Conservation (phyloP, 306 rosid genomes). For the Morella rubra region DNA sequence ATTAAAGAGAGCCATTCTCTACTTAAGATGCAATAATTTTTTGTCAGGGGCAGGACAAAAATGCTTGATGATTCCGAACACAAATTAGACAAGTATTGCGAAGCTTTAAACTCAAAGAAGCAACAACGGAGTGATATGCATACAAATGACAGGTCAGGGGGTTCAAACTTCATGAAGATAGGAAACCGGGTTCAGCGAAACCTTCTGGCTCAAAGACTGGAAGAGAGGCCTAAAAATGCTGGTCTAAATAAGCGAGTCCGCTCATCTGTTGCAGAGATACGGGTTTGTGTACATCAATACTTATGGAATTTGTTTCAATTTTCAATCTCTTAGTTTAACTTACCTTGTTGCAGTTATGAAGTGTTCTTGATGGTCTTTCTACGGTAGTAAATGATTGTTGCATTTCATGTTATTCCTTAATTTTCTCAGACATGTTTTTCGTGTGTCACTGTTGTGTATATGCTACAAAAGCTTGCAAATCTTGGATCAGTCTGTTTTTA, state of each 20-base stretch:
- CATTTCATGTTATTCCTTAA: neutral
- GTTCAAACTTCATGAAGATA: slow-evolving; percentile 51
- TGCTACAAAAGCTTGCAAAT: neutral
- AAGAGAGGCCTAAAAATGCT: slow-evolving; percentile 55
- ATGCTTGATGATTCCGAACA: slow-evolving; percentile 64
- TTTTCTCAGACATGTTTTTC: neutral
- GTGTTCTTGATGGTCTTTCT: neutral
- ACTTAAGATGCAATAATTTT: slow-evolving; percentile 32
- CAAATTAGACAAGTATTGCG: slow-evolving; percentile 65
- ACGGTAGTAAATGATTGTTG: neutral
- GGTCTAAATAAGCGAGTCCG: slow-evolving; percentile 65
- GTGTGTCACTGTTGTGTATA: neutral
- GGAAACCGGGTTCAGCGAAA: slow-evolving; percentile 54
- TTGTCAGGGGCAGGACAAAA: slow-evolving; percentile 55
- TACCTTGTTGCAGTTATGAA: slow-evolving; percentile 13
- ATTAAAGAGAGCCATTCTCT: slow-evolving; percentile 24
- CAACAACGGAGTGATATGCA: slow-evolving; percentile 60
- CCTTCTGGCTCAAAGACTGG: slow-evolving; percentile 51
- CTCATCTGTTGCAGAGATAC: slow-evolving; percentile 59
- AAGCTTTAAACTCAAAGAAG: slow-evolving; percentile 62
- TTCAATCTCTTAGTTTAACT: neutral
- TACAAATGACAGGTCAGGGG: slow-evolving; percentile 59
- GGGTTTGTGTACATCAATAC: slow-evolving; percentile 47
- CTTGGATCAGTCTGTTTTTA: neutral
- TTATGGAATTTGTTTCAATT: neutral